Base-by-base conservation (phyloP, 1,139 yeast species). In the Debaryomyces sp. region DNA sequence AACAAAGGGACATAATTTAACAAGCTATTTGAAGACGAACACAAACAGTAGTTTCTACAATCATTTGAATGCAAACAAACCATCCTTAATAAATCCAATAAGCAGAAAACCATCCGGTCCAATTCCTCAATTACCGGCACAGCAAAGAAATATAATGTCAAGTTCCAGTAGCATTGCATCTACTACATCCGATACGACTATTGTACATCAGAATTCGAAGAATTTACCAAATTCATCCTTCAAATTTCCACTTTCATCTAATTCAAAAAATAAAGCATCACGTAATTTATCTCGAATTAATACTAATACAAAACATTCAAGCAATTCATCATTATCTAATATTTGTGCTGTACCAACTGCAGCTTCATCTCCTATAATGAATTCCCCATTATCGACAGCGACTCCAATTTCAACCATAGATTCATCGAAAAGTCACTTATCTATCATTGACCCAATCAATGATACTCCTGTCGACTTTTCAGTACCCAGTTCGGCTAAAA, bases 401-500 rank as follows among this genome's bases (percentile, higher is more conserved):
- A 69, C 73, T 1, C 74, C 75, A 1, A 57, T 64, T 17, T 62
- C 71, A 3, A 63, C 68, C 9, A 53, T 61, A 24, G 68, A 66
- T 36, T 62, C 68, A 4, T 52, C 59, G 12, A 56, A 60, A 21
- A 55, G 52, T 41, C 37, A 57, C 9, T 54, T 65, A 40, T 61
- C 68, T 10, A 58, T 71, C 23, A 62, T 70, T 43, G 77, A 73
- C 54, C 74, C 77, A 4, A 71, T 73, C 45, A 72, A 71, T 53
- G 80, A 73, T 49, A 58, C 75, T 9, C 78, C 78, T 10, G 76
- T 72, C 43, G 79, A 75, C 50, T 71, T 71, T 47, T 56, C 68
- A 3, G 68, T 70, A 22, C 70, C 73, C 4, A 51, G 57, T 27
- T 36, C 46, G 12, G 18, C 41, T 15, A 26, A 42, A 50, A 38